A percentile compares a stretch with the other conserved stretches of the same genome.
phyloP scores from a whole-genome alignment of 768 basidiomycete species.

The Dentipellis fragilis region DNA sequence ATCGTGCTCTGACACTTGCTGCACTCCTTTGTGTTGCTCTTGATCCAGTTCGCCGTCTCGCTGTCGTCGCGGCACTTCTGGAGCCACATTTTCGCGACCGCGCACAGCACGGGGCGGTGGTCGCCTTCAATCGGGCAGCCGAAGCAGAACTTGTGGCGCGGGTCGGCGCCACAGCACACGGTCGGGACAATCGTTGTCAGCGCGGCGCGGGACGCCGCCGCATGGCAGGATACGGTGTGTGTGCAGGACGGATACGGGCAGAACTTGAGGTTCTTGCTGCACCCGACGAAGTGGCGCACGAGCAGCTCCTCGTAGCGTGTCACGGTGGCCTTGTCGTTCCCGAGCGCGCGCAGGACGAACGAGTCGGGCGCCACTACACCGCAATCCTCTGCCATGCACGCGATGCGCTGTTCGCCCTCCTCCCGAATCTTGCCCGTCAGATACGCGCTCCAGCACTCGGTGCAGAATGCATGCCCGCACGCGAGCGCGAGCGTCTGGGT shows the following conservation, averaged over 20 bases:
- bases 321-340: slow-evolving; percentile 44
- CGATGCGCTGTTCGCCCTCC: slow-evolving; percentile 62
- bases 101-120: slow-evolving; percentile 88
- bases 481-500: slow-evolving; percentile 57
- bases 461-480: slow-evolving; percentile 83
- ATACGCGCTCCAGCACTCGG: slow-evolving; percentile 78
- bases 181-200: slow-evolving; percentile 79
- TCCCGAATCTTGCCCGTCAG: slow-evolving; percentile 70
- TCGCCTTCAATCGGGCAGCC: slow-evolving; percentile 84
- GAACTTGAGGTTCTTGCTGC: slow-evolving; percentile 76
- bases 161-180: slow-evolving; percentile 69
- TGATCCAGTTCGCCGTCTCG: slow-evolving; percentile 99
- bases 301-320: slow-evolving; percentile 79
- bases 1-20: slow-evolving; percentile 93
- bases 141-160: slow-evolving; percentile 82
- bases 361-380: slow-evolving; percentile 51
- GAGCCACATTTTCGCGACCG: slow-evolving; percentile 85
- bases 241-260: slow-evolving; percentile 95
- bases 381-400: slow-evolving; percentile 79
- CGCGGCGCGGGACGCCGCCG: slow-evolving; percentile 67
- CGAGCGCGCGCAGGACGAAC: slow-evolving; percentile 50
- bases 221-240: slow-evolving; percentile 82
- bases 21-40: slow-evolving; percentile 99
- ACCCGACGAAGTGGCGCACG: slow-evolving; percentile 82
- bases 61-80: slow-evolving; percentile 97